These are phyloP conservation scores for Zizania palustris DNA, from an alignment of 202 grass and related monocot genomes.

Conservation along the genomic window DNA sequence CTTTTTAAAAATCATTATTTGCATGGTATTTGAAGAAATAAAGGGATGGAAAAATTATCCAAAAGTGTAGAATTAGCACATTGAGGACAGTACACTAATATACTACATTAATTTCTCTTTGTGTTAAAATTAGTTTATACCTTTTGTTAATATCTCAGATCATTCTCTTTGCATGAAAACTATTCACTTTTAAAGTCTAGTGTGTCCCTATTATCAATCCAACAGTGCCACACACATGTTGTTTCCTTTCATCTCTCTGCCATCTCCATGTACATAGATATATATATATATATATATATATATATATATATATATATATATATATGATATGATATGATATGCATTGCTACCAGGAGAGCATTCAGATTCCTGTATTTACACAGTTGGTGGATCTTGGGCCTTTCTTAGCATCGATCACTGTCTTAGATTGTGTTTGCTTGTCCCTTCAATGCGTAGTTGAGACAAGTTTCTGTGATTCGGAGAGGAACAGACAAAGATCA, in stretches of 20 bases:
- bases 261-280: conserved; percentile 2
- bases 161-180: conserved; percentile 27
- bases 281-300: not conserved
- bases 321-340: not conserved
- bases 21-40: too few relatives aligned
- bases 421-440: conserved; percentile 42
- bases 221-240: not conserved
- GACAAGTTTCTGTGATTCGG: conserved; percentile 15
- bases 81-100: not conserved
- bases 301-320: conserved; percentile 14
- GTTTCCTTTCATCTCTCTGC: conserved; percentile 9
- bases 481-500: conserved; percentile 33
- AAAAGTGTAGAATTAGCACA: too few relatives aligned
- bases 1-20: too few relatives aligned
- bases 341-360: conserved; percentile 29
- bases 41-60: too few relatives aligned
- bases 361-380: conserved; percentile 42
- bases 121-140: conserved; percentile 33
- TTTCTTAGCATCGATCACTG: conserved; percentile 23
- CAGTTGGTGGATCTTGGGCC: conserved; percentile 31
- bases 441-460: conserved; percentile 34
- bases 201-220: not conserved
- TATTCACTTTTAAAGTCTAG: conserved; percentile 11
- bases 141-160: conserved; percentile 15
- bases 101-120: conserved; percentile 3